Evolutionary conservation across 2,329 filamentous ascomycete species (phyloP).

Genomic region (Cordyceps javanica): DNA sequence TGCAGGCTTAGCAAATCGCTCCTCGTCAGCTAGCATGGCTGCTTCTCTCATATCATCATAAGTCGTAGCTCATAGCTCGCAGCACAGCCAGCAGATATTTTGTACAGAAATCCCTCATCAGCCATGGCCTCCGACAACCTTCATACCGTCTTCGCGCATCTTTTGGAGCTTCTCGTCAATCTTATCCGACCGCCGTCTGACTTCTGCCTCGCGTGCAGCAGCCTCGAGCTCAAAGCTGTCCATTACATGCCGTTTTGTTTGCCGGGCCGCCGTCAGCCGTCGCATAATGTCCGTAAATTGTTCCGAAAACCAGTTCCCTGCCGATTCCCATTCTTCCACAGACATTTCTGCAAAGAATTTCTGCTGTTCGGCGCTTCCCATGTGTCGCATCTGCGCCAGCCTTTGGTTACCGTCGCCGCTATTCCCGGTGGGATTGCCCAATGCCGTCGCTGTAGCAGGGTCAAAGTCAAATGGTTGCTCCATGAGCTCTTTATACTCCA

Average conservation of each 20-base stretch:
- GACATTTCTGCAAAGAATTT: slow-evolving; percentile 48
- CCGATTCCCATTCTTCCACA: slow-evolving; percentile 51
- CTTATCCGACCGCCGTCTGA: slow-evolving; percentile 45
- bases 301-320: slow-evolving; percentile 54
- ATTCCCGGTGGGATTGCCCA: slow-evolving; percentile 27
- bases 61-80: slow-evolving; percentile 9
- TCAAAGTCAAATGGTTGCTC: slow-evolving; percentile 52
- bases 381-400: slow-evolving; percentile 43
- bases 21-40: neutral
- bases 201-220: slow-evolving; percentile 46
- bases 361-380: slow-evolving; percentile 39
- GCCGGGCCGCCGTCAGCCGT: slow-evolving; percentile 41
- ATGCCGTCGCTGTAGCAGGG: slow-evolving; percentile 39
- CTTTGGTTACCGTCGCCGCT: slow-evolving; percentile 22
- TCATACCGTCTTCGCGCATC: slow-evolving; percentile 50
- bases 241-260: slow-evolving; percentile 43
- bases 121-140: slow-evolving; percentile 43
- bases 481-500: slow-evolving; percentile 46
- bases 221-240: slow-evolving; percentile 49
- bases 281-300: slow-evolving; percentile 46
- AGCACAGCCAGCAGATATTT: neutral
- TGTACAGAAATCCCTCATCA: neutral
- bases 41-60: neutral
- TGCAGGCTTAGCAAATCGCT: neutral
- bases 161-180: slow-evolving; percentile 49